These are phyloP conservation scores for Alternaria alternata DNA, from an alignment of 2,329 filamentous ascomycete genomes.

Conservation along the genomic window DNA sequence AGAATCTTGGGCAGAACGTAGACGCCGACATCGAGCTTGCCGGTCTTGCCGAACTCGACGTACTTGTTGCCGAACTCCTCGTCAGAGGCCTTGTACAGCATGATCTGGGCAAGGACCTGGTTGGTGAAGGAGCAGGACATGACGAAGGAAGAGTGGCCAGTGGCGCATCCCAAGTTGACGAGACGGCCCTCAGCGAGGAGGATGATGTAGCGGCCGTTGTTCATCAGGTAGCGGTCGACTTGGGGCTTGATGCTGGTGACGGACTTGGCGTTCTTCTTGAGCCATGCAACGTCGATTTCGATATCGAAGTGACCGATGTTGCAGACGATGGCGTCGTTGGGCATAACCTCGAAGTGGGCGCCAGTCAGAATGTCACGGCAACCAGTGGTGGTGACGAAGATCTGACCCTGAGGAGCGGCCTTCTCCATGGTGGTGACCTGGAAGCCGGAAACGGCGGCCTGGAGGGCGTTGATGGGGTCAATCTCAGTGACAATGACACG, in stretches of 20 bases:
- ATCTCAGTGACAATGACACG: conserved; percentile 96
- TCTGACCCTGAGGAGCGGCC: conserved; percentile 86
- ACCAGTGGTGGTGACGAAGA: conserved; percentile 98
- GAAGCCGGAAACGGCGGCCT: conserved; percentile 96
- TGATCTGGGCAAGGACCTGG: conserved; percentile 99
- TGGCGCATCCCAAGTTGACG: conserved; percentile 99
- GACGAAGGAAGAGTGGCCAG: conserved; percentile 98
- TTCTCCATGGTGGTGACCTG: conserved; percentile 99
- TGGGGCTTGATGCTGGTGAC: conserved; percentile 99
- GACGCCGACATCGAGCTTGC: conserved; percentile 90
- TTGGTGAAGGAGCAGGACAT: conserved; percentile 99
- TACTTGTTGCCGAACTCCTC: conserved; percentile 91
- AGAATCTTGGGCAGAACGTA: conserved; percentile 99
- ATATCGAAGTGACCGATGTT: conserved; percentile 99
- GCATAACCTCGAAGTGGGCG: conserved; percentile 93
- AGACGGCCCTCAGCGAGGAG: conserved; percentile 98
- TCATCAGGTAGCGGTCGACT: conserved; percentile 97
- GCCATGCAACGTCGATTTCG: conserved; percentile 99
- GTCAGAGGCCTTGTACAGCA: conserved; percentile 94
- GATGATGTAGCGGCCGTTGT: conserved; percentile 95
- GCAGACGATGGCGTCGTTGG: conserved; percentile 98
- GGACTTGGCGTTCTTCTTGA: conserved; percentile 94
- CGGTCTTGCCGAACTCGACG: conserved; percentile 91
- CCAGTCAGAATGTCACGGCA: conserved; percentile 97
- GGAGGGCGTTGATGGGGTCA: conserved; percentile 99